Base-by-base conservation (phyloP, 306 rosid genomes). In the Quercus aquifolioides region DNA sequence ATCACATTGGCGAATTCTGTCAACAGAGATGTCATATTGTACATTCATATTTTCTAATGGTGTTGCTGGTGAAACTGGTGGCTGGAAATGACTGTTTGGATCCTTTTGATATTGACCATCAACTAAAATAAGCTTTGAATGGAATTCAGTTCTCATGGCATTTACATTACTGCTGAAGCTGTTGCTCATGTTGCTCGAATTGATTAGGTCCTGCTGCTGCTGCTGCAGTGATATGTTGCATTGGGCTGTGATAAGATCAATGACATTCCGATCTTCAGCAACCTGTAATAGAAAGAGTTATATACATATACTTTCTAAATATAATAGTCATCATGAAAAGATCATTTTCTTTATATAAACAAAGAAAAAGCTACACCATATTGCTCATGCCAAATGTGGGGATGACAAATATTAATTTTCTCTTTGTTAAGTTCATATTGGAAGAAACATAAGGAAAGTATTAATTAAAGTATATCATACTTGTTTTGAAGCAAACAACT, bases 401-500 rank as follows among this genome's bases (percentile, higher is more conserved):
- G 21, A 20, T 31, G 46, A 31, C 20, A 65, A 65, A 33, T 65
- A 6, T 18, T 65, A 41, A 41, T 41, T 15, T 12, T 65, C 23
- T 31, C 4, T 35, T 67, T 67, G 15, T 9, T 8, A 33, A 4
- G 17, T 67, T 67, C 72, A 68, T 68, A 8, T 10, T 68, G 17
- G 38, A 68, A 68, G 72, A 35, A 68, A 67, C n/a, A 10, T 6
- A 17, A 71, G 20, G 10, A 41, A 49, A n/a, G 18, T n/a, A 5
- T 64, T 18, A 26, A 58, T 46, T n/a, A 76, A 23, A 57, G 52
- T 62, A 46, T 46, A 79, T 55, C 64, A 60, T 86, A 90, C 98
- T 74, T 93, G 92, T 76, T 90, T 91, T 7, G 87, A 83, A 60
- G 89, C 92, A 77, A 93, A 91, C 65, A 95, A 86, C 88, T 93